Base-by-base conservation (phyloP, 2,329 filamentous ascomycete species). In the Aureobasidium leucospermi region DNA sequence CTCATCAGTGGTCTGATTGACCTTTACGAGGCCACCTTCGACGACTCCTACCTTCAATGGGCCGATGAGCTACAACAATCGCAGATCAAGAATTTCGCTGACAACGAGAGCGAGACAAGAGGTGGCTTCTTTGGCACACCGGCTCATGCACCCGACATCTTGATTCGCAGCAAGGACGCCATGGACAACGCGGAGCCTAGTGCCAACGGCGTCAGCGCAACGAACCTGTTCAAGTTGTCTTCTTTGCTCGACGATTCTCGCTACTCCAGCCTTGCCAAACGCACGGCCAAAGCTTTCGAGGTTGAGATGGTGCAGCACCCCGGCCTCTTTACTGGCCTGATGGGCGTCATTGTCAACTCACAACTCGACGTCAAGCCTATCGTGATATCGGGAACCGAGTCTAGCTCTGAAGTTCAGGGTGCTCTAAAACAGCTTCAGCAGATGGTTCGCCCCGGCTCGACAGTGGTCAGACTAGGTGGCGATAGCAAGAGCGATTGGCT, bases 161-260 rank as follows among this genome's bases (percentile, higher is more conserved):
- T 96, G 61, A 83, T 97, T 62, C 87, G 93, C 28, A 82, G 96
- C 52, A 99, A 99, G 74, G 90, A 95, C 63, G 94, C 91, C 64
- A 96, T 96, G 82, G 94, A 99, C 72, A 90, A 90, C 5, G 87
- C 90, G 1, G 87, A 94, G 62, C 94, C 94, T 0, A 94, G 90
- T 0, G 88, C 89, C 55, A 99, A 99, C 70, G 90, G 90, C 41
- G 83, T 93, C 6, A 88, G 88, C n/a, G 89, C 90, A 0, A 81
- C 84, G 15, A 97, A 97, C 69, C 78, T 97, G n/a, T 88, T 94
- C 74, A 85, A 90, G 0, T 82, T 97, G 4, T 84, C 84, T 11
- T 81, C 81, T 6, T 71, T 96, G 1, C 78, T 96, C 0, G 82
- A 84, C 48, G 85, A 90, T 63, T 75, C 84, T 1, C 72, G 73